These are phyloP conservation scores for Boletus huronensis DNA, from an alignment of 768 basidiomycete genomes.

Conservation along the genomic window DNA sequence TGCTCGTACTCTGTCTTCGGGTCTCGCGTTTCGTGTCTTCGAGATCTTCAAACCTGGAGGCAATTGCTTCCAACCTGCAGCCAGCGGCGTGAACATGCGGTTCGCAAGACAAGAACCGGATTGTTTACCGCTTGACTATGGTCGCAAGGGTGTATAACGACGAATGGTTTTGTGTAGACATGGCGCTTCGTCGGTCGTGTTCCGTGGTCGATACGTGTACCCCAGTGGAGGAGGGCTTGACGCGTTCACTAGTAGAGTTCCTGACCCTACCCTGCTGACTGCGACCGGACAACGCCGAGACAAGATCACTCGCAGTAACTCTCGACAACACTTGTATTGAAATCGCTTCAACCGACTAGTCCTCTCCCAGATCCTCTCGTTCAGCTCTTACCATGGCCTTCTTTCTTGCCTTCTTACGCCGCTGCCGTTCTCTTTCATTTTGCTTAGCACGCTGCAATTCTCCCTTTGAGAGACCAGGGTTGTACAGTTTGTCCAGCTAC, in stretches of 20 bases:
- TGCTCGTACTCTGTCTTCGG: slow-evolving; percentile 31
- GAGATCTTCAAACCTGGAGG: slow-evolving; percentile 91
- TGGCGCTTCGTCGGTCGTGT: neutral
- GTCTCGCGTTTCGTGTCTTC: slow-evolving; percentile 45
- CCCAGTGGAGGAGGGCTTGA: neutral
- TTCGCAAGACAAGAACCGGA: slow-evolving; percentile 4
- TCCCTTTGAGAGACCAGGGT: slow-evolving; percentile 74
- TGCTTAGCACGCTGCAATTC: slow-evolving; percentile 69
- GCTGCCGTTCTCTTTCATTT: slow-evolving; percentile 69
- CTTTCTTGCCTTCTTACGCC: slow-evolving; percentile 77
- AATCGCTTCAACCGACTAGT: slow-evolving; percentile 7
- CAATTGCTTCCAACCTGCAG: slow-evolving; percentile 86
- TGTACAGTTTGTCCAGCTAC: slow-evolving; percentile 67
- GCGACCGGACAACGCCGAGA: slow-evolving; percentile 12
- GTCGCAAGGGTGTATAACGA: slow-evolving; percentile 76
- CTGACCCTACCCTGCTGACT: neutral
- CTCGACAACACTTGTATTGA: neutral
- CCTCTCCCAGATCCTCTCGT: slow-evolving; percentile 9
- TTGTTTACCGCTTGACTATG: slow-evolving; percentile 73
- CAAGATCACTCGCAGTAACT: too few species aligned
- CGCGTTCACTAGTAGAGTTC: neutral
- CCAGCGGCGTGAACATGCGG: neutral
- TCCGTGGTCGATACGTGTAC: neutral
- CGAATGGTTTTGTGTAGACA: slow-evolving; percentile 35
- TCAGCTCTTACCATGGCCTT: slow-evolving; percentile 40